Evolutionary conservation across 345 rosid species (phyloP), one percentile per base, ranked within the genome.

Genomic region (Hypericum perforatum): DNA sequence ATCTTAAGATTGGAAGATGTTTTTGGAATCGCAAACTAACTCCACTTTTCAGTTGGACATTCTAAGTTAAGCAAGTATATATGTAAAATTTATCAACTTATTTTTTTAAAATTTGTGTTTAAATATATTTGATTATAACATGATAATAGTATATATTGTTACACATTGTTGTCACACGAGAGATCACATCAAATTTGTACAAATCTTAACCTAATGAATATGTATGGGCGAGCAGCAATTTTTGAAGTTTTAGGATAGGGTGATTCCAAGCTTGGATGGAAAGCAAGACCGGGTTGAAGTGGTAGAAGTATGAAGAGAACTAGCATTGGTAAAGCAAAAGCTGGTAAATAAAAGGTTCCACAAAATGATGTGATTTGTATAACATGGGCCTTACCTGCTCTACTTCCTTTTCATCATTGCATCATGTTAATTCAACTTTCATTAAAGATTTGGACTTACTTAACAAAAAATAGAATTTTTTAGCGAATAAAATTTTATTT

Each of bases 251-350:
- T 63, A 60, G 59, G 65, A 64, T 55, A 59, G 49, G 69, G 36
- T 50, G 71, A 73, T 64, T 59, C 70, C 68, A 64, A 63, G 65
- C 78, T 73, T 74, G 58, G 38, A 57, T 57, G 61, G 74, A 63
- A 77, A 74, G 74, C 60, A 53, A 65, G 11, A 70, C 75, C 62
- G 4, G 61, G 70, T 44, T 67, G 62, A 69, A 62, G 65, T 62
- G 70, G 37, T 59, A 39, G 48, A 48, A 65, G 60, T 57, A 16
- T 52, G 65, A 52, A 43, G 70, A 62, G 63, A 50, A 41, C 38
- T 46, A 49, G 12, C n/a, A 44, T 16, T 2, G 41, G 48, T 57
- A 7, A 5, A 15, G 43, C 8, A 12, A 48, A 36, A 37, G 11
- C 6, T 0, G 16, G 52, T 39, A 10, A 3, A 41, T 29, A 39